These are phyloP conservation scores for Pyronema domesticum DNA, from an alignment of 495 filamentous ascomycete genomes.

Conservation along the genomic window DNA sequence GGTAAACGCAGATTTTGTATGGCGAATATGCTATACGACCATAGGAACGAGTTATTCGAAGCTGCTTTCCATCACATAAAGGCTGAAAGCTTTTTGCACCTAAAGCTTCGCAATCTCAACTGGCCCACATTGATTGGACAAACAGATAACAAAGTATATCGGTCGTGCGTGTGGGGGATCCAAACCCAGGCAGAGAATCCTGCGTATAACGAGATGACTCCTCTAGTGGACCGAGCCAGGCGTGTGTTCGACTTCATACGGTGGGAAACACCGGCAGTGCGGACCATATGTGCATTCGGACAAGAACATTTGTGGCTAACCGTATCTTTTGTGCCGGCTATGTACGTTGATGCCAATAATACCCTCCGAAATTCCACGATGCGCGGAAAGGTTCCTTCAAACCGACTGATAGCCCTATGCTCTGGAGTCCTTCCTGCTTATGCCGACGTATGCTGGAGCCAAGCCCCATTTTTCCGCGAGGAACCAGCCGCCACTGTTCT, in stretches of 20 bases:
- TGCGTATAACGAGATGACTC: neutral
- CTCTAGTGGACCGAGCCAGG: conserved; percentile 6
- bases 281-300: neutral
- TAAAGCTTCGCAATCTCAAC: neutral
- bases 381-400: neutral
- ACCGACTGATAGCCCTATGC: neutral
- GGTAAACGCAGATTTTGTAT: conserved; percentile 7
- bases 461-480: conserved; percentile 7
- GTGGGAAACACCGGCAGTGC: conserved; percentile 11
- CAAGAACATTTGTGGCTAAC: neutral
- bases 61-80: conserved; percentile 14
- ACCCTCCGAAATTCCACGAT: conserved; percentile 1
- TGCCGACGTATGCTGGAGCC: conserved; percentile 15
- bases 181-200: neutral
- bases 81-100: conserved; percentile 11
- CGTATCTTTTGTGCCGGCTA: conserved; percentile 6
- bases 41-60: conserved; percentile 5
- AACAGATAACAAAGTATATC: conserved; percentile 3
- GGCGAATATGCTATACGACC: conserved; percentile 9
- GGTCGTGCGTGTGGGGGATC: conserved; percentile 5
- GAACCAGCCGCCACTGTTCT: conserved; percentile 5
- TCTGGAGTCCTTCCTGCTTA: conserved; percentile 4
- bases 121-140: neutral
- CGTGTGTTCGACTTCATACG: conserved; percentile 11
- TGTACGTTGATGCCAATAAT: neutral